These are phyloP conservation scores for Testicularia cyperi DNA, from an alignment of 1,284 basidiomycete species.

Conservation along the genomic window DNA sequence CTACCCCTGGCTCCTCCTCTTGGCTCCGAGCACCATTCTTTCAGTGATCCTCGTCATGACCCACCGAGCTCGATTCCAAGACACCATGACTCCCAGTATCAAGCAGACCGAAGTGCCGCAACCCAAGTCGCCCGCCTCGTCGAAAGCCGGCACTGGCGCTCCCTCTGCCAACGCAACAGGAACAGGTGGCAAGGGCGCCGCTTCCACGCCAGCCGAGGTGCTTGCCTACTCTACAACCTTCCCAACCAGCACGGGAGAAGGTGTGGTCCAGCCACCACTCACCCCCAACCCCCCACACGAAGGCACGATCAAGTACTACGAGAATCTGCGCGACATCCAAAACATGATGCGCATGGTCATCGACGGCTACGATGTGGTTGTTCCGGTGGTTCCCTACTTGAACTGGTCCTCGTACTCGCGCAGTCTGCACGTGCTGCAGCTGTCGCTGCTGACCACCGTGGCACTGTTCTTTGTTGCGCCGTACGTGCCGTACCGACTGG, in stretches of 20 bases:
- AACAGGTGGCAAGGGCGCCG: neutral
- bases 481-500: conserved; percentile 47
- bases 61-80: conserved; percentile 42
- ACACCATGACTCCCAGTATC: conserved; percentile 28
- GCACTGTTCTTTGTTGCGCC: conserved; percentile 53
- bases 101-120: conserved; percentile 16
- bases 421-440: conserved; percentile 54
- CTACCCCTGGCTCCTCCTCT: conserved; percentile 50
- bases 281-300: conserved; percentile 55
- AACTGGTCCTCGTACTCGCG: conserved; percentile 59
- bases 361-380: conserved; percentile 55
- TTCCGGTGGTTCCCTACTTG: conserved; percentile 52
- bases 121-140: conserved; percentile 24
- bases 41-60: conserved; percentile 52
- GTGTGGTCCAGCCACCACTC: conserved; percentile 32
- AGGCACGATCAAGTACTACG: conserved; percentile 54
- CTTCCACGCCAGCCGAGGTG: conserved; percentile 11
- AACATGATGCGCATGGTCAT: conserved; percentile 60
- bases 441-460: conserved; percentile 45
- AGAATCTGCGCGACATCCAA: conserved; percentile 59
- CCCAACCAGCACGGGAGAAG: conserved; percentile 27
- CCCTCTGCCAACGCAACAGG: too few species aligned
- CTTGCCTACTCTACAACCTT: conserved; percentile 22
- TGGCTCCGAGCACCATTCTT: conserved; percentile 50
- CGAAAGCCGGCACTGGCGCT: neutral